Base-by-base conservation (phyloP, 2,329 filamentous ascomycete genomes). In the Leptographium lundbergii region DNA sequence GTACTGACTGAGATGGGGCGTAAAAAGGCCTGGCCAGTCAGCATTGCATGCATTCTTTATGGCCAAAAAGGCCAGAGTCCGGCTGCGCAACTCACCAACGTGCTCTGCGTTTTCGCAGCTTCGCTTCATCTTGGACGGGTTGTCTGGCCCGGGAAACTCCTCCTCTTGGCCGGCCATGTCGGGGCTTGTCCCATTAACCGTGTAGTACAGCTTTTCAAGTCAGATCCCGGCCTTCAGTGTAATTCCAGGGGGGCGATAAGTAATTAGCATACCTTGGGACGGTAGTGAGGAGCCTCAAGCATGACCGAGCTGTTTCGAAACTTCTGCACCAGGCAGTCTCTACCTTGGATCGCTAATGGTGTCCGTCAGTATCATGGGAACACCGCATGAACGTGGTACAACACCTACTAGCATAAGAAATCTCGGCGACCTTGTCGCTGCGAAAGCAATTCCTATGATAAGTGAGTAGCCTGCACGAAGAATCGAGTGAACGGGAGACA, bases 231-330 rank as follows among this genome's bases (percentile, higher is more conserved):
- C 10, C 1, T n/a, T 24, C 22, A 7, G 19, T n/a, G n/a, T n/a
- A 10, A 2, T 11, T 1, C 1, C 19, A 34, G 45, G 5, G 5
- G 11, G 17, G 27, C 6, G 25, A 17, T 1, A 29, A 22, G 36
- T 1, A 17, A 3, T 19, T 7, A 42, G 4, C 56, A 19, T 59
- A 91, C 87, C 78, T 95, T 95, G 0, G 94, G 94, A 0, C 90
- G 85, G 67, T 90, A 95, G 57, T 87, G 84, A 0, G 83, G 77
- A 13, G 85, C 81, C 72, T 97, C 91, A 0, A 92, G 77, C 90
- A 97, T 96, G 34, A 99, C 91, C 0, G 90, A 92, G 47, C 90
- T 96, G 74, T 99, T 99, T 42, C 94, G 86, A 68, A 99, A 99
- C 69, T 97, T 96, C 70, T 95, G 88, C 7, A 96, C 83, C 0